A percentile compares a stretch with the other conserved stretches of the same genome.
These are phyloP conservation scores for Bimuria novae-zelandiae DNA, from an alignment of 2,329 filamentous ascomycete genomes.

Conservation along the genomic window DNA sequence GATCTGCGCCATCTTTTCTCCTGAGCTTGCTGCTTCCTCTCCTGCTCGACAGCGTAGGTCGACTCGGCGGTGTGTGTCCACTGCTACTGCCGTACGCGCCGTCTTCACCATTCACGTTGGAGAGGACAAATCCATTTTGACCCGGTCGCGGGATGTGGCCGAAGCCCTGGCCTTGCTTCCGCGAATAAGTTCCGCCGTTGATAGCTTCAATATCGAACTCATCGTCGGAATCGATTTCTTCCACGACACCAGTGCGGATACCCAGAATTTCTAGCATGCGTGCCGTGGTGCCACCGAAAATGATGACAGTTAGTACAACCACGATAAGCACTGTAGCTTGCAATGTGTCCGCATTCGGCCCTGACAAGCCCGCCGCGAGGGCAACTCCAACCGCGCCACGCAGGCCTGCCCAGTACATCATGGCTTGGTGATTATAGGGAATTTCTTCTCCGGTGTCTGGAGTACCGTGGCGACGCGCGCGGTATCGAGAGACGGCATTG, in stretches of 20 bases:
- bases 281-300: conserved; percentile 95
- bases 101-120: conserved; percentile 55
- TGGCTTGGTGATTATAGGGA: conserved; percentile 94
- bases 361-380: conserved; percentile 83
- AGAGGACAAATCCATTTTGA: conserved; percentile 60
- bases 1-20: conserved; percentile 55
- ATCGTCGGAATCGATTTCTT: conserved; percentile 96
- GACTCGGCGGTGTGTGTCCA: conserved; percentile 53
- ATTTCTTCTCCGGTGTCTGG: conserved; percentile 82
- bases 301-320: conserved; percentile 96
- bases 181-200: conserved; percentile 73
- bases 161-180: conserved; percentile 75
- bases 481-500: conserved; percentile 90
- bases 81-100: conserved; percentile 65
- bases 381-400: conserved; percentile 96
- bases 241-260: conserved; percentile 94
- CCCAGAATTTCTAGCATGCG: conserved; percentile 96
- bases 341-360: conserved; percentile 78
- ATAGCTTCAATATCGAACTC: conserved; percentile 91
- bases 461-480: conserved; percentile 72
- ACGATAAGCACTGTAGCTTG: conserved; percentile 96
- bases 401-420: conserved; percentile 99
- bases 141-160: conserved; percentile 71
- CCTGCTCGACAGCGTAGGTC: conserved; percentile 51
- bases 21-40: conserved; percentile 58